Conservation (phyloP, 2,329 filamentous ascomycete genomes). For the Colletotrichum sublineola region DNA sequence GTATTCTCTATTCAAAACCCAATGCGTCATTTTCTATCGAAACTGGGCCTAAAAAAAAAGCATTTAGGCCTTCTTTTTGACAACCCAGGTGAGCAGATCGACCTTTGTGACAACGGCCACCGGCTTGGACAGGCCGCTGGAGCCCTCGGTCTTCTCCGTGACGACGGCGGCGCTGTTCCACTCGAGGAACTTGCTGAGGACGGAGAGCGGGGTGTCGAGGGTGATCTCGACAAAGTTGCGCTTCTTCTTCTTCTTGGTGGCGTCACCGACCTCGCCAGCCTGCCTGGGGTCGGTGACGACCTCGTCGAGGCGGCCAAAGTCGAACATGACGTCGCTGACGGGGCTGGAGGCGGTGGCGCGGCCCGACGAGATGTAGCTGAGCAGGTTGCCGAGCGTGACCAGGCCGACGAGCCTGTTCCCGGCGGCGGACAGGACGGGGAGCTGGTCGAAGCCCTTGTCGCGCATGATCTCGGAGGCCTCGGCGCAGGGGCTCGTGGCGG, state of each 20-base stretch:
- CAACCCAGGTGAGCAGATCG: slow-evolving; percentile 91
- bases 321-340: slow-evolving; percentile 94
- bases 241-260: slow-evolving; percentile 64
- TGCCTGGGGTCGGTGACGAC: slow-evolving; percentile 89
- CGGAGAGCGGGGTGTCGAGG: slow-evolving; percentile 84
- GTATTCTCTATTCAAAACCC: slow-evolving; percentile 37
- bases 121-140: slow-evolving; percentile 76
- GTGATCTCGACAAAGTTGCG: slow-evolving; percentile 95
- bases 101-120: slow-evolving; percentile 96
- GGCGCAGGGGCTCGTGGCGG: slow-evolving; percentile 77
- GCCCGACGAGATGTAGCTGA: slow-evolving; percentile 89
- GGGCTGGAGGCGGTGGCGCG: slow-evolving; percentile 80
- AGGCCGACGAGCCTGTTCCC: slow-evolving; percentile 85
- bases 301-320: slow-evolving; percentile 89
- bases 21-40: slow-evolving; percentile 42
- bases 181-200: slow-evolving; percentile 93
- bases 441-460: slow-evolving; percentile 97
- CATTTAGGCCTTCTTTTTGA: slow-evolving; percentile 67
- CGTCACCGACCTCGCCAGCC: slow-evolving; percentile 58
- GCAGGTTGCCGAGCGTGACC: slow-evolving; percentile 93
- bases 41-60: slow-evolving; percentile 1
- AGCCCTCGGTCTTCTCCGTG: slow-evolving; percentile 77
- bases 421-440: slow-evolving; percentile 83
- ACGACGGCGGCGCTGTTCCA: slow-evolving; percentile 98
- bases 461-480: slow-evolving; percentile 98